phyloP scores from a whole-genome alignment of 306 rosid species.

The Biancaea sappan region DNA sequence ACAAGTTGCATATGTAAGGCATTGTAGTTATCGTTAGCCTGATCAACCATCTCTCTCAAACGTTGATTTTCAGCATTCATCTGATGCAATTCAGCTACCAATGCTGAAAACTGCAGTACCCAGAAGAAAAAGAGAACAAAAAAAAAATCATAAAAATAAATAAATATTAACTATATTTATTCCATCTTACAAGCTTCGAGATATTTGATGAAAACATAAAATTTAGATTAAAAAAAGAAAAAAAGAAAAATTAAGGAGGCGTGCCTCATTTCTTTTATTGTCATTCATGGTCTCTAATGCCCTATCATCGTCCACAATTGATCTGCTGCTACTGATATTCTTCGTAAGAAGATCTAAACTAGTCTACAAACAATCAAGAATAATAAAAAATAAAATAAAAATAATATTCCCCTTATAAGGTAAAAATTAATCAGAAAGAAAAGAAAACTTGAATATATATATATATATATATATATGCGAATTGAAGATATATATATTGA shows the following conservation, averaged over 20 bases:
- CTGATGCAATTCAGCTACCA: conserved; percentile 43
- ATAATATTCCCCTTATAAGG: background rate
- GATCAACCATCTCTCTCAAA: conserved; percentile 42
- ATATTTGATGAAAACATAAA: background rate
- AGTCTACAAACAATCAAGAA: conserved; percentile 38
- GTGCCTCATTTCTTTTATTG: conserved; percentile 35
- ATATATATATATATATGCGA: no score
- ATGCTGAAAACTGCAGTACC: conserved; percentile 45
- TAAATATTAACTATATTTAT: background rate
- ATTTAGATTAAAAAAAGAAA: no score
- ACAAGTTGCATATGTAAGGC: conserved; percentile 35
- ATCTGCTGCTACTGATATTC: conserved; percentile 39
- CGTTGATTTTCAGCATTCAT: conserved; percentile 47
- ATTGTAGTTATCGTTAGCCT: conserved; percentile 37
- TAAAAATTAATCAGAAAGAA: background rate
- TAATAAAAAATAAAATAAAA: background rate
- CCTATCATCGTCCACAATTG: conserved; percentile 40
- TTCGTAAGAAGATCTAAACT: conserved; percentile 53
- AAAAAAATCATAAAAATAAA: background rate
- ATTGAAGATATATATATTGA: background rate
- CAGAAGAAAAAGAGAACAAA: background rate
- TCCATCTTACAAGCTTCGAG: background rate
- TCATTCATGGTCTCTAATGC: conserved; percentile 20
- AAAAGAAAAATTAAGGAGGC: background rate
- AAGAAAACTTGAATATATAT: background rate